Conservation (phyloP, 2,329 filamentous ascomycete genomes). For the Alternaria panax region DNA sequence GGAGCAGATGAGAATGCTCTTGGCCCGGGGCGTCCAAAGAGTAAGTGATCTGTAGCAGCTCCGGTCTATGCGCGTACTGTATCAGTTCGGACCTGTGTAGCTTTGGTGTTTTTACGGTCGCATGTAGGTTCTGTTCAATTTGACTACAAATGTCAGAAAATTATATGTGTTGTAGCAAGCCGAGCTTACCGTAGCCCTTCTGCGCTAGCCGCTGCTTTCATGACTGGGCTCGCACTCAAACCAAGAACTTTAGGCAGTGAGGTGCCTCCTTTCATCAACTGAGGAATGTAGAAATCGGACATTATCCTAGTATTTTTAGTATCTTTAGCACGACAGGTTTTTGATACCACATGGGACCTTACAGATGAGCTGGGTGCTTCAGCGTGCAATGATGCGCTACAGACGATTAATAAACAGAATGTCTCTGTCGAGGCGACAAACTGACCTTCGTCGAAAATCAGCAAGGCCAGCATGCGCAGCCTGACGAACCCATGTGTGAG, state of each 20-base stretch:
- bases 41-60: constrained; percentile 54
- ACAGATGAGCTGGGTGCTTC: constrained; percentile 67
- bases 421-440: background rate
- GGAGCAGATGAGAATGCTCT: constrained; percentile 20
- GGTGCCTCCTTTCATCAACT: constrained; percentile 34
- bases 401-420: constrained; percentile 7
- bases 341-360: background rate
- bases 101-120: constrained; percentile 73
- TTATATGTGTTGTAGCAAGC: background rate
- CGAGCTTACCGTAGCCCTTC: constrained; percentile 56
- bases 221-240: constrained; percentile 80
- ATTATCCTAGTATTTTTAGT: constrained; percentile 62
- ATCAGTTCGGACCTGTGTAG: constrained; percentile 73
- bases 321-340: background rate
- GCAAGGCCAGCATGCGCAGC: constrained; percentile 68
- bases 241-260: constrained; percentile 74
- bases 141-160: constrained; percentile 44
- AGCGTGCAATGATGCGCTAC: constrained; percentile 76
- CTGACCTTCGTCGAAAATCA: constrained; percentile 82
- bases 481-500: constrained; percentile 76
- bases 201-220: constrained; percentile 63
- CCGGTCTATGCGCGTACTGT: constrained; percentile 71
- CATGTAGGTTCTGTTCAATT: constrained; percentile 75
- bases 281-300: constrained; percentile 71
- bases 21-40: constrained; percentile 21